These are phyloP conservation scores for Wallacemonas sp. DNA, from an alignment of 208 protist species.

Conservation along the genomic window DNA sequence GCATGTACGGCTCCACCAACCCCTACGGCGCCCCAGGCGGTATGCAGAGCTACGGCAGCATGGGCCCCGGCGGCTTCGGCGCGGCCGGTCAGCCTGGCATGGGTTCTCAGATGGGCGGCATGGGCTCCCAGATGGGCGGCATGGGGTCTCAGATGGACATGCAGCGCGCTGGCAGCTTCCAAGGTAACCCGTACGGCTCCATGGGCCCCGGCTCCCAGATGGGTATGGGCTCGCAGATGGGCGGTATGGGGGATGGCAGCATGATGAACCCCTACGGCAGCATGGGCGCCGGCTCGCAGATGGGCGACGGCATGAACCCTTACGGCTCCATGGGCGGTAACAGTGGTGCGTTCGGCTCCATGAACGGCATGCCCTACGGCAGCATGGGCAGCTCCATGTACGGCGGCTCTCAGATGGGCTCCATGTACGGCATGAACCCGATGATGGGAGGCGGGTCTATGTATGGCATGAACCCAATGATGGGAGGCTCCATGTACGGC, in stretches of 20 bases:
- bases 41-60: neutral
- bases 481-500: constrained; percentile 27
- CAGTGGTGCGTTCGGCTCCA: constrained; percentile 27
- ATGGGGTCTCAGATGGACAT: constrained; percentile 12
- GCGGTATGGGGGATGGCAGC: constrained; percentile 15
- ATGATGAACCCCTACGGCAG: constrained; percentile 1
- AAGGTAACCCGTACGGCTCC: neutral
- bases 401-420: constrained; percentile 19
- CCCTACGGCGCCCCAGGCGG: constrained; percentile 6
- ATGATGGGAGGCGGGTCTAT: constrained; percentile 23
- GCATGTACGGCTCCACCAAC: neutral
- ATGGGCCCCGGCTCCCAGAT: constrained; percentile 20
- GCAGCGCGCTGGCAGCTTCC: constrained; percentile 6
- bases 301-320: constrained; percentile 18
- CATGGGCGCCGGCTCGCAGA: constrained; percentile 27
- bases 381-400: constrained; percentile 39
- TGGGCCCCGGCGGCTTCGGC: constrained; percentile 4
- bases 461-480: constrained; percentile 34
- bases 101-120: constrained; percentile 16
- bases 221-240: constrained; percentile 15
- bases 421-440: constrained; percentile 24
- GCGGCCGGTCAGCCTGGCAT: constrained; percentile 10
- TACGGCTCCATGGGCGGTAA: constrained; percentile 15
- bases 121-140: constrained; percentile 12
- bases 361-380: constrained; percentile 32